Evolutionary conservation across 305 asterid species (phyloP).

Genomic region (Fraxinus latifolia): DNA sequence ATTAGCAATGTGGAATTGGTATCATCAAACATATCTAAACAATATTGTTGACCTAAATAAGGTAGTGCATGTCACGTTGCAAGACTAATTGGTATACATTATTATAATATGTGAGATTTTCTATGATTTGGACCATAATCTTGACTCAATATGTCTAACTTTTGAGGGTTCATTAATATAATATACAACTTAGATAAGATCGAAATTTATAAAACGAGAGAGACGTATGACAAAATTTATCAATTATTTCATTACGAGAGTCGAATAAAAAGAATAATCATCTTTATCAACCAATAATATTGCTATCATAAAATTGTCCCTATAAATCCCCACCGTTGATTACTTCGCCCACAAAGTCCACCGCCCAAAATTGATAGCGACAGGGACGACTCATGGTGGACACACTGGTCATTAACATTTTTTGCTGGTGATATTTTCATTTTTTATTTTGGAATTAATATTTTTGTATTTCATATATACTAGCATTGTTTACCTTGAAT

Average conservation of each 20-base stretch:
- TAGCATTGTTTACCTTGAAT: too few relatives aligned
- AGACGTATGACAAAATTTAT: not conserved
- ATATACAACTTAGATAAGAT: not conserved
- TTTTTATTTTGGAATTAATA: not conserved
- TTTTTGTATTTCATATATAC: not conserved
- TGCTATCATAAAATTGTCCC: not conserved
- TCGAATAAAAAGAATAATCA: not conserved
- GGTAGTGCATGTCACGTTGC: constrained; percentile 35
- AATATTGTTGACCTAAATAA: constrained; percentile 23
- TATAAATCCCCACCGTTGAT: not conserved
- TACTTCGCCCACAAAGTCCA: not conserved
- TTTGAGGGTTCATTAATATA: not conserved
- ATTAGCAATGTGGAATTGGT: constrained; percentile 10
- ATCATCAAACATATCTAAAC: not conserved
- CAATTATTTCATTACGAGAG: not conserved
- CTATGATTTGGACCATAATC: not conserved
- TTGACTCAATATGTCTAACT: not conserved
- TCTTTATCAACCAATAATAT: not conserved
- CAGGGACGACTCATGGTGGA: not conserved
- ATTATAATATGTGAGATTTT: not conserved
- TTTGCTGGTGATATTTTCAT: constrained; percentile 4
- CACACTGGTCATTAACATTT: not conserved
- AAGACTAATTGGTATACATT: not conserved
- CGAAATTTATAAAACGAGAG: not conserved
- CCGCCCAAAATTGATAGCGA: not conserved